Evolutionary conservation across 202 grass and related monocot species (phyloP).

Genomic region (Dendrocalamus latiflorus): DNA sequence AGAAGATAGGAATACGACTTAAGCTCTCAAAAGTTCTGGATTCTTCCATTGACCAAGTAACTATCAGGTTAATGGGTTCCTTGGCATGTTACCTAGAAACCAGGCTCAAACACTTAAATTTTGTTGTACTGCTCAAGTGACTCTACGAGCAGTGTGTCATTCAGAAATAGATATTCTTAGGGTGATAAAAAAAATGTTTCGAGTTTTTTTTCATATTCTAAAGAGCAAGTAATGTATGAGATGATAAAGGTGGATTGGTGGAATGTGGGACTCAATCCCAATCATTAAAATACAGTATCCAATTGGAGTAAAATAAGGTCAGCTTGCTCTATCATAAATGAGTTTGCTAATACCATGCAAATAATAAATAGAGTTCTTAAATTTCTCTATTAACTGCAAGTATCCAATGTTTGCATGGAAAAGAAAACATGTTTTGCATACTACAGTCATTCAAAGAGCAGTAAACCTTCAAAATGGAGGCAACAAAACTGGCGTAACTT

Average conservation of each 20-base stretch:
- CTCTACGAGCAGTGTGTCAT: not conserved
- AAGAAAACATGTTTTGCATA: not conserved
- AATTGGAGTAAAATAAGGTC: not conserved
- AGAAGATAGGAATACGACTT: not conserved
- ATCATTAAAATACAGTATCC: not conserved
- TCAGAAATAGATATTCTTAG: not conserved
- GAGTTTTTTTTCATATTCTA: conserved; percentile 4
- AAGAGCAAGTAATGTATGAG: not conserved
- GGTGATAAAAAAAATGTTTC: not conserved
- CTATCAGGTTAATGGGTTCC: not conserved
- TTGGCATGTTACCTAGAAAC: not conserved
- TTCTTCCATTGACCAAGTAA: not conserved
- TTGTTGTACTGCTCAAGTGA: not conserved
- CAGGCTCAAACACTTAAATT: not conserved
- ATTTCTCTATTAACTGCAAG: not conserved
- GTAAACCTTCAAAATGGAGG: not conserved
- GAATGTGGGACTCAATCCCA: not conserved
- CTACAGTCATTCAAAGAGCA: not conserved
- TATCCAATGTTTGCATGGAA: not conserved
- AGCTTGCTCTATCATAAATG: not conserved
- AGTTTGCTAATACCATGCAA: not conserved
- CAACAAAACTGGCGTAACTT: not conserved
- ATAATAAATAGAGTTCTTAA: conserved; percentile 1
- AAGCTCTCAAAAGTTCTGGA: not conserved
- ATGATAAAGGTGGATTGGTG: not conserved